phyloP scores from a whole-genome alignment of 345 rosid species.

The Acer negundo region DNA sequence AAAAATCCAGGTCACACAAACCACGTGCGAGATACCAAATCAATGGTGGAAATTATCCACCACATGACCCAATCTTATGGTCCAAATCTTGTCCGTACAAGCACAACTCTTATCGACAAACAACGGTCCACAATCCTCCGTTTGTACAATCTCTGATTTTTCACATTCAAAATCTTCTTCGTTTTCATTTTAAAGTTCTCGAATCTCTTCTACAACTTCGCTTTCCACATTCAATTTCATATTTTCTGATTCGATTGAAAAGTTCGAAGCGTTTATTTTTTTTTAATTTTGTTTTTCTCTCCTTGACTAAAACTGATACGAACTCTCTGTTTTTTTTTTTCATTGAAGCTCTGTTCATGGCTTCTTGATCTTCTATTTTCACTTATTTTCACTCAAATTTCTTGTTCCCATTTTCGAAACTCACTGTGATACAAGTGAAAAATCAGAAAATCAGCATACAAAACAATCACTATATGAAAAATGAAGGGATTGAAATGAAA shows the following conservation, averaged over 20 bases:
- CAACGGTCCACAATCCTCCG: conserved; percentile 28
- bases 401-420: not conserved
- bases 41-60: conserved; percentile 17
- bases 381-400: not conserved
- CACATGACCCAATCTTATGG: conserved; percentile 24
- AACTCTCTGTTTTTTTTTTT: not conserved
- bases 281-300: no score
- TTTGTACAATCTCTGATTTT: conserved; percentile 16
- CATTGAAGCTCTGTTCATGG: conserved; percentile 3
- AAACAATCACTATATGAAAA: no score
- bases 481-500: no score
- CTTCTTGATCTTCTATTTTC: not conserved
- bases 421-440: no score
- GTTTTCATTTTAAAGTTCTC: not conserved
- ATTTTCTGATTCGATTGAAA: not conserved
- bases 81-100: not conserved
- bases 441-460: no score
- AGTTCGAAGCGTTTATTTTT: no score
- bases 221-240: not conserved
- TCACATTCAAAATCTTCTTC: not conserved
- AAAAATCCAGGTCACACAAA: conserved; percentile 12
- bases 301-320: not conserved
- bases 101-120: conserved; percentile 37
- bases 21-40: conserved; percentile 26
- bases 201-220: not conserved